Base-by-base conservation (phyloP, 805 yeast genomes). In the Tetrapisispora fleetii region DNA sequence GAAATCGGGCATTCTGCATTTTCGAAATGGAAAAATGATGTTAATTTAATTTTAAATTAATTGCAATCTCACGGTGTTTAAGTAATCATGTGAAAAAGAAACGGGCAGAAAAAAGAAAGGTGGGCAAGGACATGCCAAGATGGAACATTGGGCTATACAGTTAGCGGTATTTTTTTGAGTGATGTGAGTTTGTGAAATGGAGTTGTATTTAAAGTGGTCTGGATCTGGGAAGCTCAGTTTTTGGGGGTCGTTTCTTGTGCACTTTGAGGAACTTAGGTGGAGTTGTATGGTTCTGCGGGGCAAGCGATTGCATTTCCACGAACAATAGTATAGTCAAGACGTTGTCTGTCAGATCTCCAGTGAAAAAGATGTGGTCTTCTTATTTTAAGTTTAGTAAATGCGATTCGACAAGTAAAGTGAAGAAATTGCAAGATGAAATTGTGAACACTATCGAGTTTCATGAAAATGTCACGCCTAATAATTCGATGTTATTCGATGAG, bases 371-470 rank as follows among this genome's bases (percentile, higher is more conserved):
- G 55, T 52, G 52, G 52, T 36, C 47, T 10, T 19, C 50, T 10
- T 50, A 50, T 47, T 51, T 50, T 50, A 51, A 48, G 13, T 42
- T 38, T 28, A 30, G 2, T 2, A 33, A 36, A 18, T 16, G 28
- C 40, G 48, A 46, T 27, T 6, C 40, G 2, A 35, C 5, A 2
- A 36, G 10, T 17, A 46, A 35, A 28, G 41, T 63, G 43, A 55
- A 55, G 47, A 40, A 45, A 2, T 54, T 55, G 21, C 65, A 63
- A 45, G 57, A 56, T 28, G 46, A 52, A 21, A 46, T 62, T 14
- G 59, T 64, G 58, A 50, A 51, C 18, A 22, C 33, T 7, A 28
- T 46, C 4, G 33, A 37, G 6, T 32, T 46, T 6, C 36, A 32
- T 10, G 50, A 42, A 4, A 48, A 46, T 17, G 50, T 58, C 7